A percentile compares a stretch with the other conserved stretches of the same genome.
phyloP scores from a whole-genome alignment of 305 asterid species.

The Fraxinus nigra region DNA sequence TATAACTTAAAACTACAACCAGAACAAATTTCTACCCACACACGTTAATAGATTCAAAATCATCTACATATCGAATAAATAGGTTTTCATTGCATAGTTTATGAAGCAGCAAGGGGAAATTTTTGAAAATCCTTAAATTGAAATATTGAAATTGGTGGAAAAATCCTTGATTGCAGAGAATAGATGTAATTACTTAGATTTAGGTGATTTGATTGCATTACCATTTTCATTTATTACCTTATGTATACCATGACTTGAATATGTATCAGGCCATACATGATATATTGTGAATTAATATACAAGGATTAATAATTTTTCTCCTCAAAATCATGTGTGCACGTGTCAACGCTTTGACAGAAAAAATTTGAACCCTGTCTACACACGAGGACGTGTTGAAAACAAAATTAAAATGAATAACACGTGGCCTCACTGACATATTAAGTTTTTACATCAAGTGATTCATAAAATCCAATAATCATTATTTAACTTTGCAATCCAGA shows the following conservation, averaged over 20 bases:
- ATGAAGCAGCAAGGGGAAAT: not conserved
- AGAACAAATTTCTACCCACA: not conserved
- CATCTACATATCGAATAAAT: not conserved
- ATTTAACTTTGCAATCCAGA: not conserved
- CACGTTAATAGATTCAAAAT: not conserved
- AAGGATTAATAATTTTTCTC: not conserved
- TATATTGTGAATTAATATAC: not conserved
- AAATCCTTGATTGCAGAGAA: not conserved
- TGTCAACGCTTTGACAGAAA: not conserved
- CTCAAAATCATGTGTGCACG: not conserved
- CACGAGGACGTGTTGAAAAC: not conserved
- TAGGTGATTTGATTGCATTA: not conserved
- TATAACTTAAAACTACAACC: not conserved
- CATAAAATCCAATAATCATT: not conserved
- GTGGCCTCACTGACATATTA: not conserved
- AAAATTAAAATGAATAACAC: not conserved
- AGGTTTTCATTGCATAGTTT: not conserved
- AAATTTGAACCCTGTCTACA: not conserved
- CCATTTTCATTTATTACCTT: not conserved
- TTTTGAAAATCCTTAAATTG: not conserved
- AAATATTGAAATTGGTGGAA: not conserved
- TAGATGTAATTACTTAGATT: not conserved
- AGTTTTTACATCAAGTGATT: not conserved
- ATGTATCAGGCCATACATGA: not conserved
- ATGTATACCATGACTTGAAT: not conserved